Evolutionary conservation across 2,329 filamentous ascomycete species (phyloP).

Genomic region (Ophiostoma triangulosporum): DNA sequence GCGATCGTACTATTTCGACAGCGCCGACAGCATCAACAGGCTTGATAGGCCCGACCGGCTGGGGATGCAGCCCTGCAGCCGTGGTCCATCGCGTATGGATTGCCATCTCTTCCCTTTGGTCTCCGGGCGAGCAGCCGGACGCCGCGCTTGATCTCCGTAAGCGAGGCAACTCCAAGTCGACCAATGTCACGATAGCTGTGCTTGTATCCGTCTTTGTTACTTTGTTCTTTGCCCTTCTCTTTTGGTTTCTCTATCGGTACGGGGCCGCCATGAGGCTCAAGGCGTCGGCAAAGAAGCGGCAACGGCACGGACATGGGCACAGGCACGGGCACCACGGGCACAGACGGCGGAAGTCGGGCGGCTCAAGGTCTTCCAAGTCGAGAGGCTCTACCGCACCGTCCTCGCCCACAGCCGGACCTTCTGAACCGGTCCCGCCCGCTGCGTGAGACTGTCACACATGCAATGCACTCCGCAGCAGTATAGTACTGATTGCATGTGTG

Average conservation of each 20-base stretch:
- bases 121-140: not conserved
- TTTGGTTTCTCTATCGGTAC: conserved; percentile 11
- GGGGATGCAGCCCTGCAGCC: not conserved
- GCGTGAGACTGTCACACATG: not conserved
- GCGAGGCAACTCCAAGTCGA: not conserved
- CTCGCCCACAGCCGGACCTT: conserved; percentile 1
- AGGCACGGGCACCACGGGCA: no score
- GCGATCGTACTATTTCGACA: not conserved
- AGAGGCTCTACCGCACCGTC: conserved; percentile 5
- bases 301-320: not conserved
- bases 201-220: conserved; percentile 7
- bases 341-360: not conserved
- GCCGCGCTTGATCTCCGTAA: not conserved
- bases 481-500: no score
- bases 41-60: no score
- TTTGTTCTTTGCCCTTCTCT: conserved; percentile 7
- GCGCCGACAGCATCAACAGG: no score
- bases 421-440: not conserved
- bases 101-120: not conserved
- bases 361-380: conserved; percentile 7
- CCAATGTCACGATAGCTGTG: conserved; percentile 13
- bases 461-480: no score
- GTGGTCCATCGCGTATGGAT: not conserved
- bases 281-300: not conserved
- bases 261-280: conserved; percentile 4